Evolutionary conservation across 2,329 filamentous ascomycete species (phyloP), one percentile per base, ranked within the genome.

Genomic region (Leptographium procerum): DNA sequence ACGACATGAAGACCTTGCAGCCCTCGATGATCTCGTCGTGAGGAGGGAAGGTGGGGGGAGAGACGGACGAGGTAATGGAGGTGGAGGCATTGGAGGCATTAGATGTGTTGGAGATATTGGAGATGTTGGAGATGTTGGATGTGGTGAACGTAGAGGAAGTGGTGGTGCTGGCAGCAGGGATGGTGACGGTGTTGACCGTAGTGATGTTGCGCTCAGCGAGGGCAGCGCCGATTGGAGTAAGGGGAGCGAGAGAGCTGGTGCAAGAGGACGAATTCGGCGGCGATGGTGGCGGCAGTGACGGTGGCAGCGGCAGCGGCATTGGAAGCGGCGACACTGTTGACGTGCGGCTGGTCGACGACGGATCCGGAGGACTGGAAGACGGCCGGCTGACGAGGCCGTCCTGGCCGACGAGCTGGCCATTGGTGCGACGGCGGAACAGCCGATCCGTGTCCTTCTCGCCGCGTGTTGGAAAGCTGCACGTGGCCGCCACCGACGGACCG

Each of bases 391-490:
- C 22, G 33, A 40, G 51, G 52, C 52, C 52, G 33, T 28, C 31
- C 22, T 36, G 24, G 31, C 31, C 52, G 13, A 26, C 22, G 31
- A 76, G 61, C 81, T 82, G 34, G 14, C 50, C 53, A 61, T 75
- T 73, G n/a, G 78, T 76, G 58, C 78, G 78, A 64, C 81, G 78
- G 28, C 80, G 77, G 61, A 79, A 81, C 9, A 75, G 73, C 22
- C 80, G 78, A 64, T 83, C 80, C 63, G 73, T 69, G 60, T 82
- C 78, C 9, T 74, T 72, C 57, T 81, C 75, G 45, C 80, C 80
- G 56, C 79, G 74, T 14, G 71, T 70, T 0, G 78, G 77, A 63
- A 82, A 83, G 43, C 69, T 80, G 77, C 79, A 62, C 26, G 47
- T 81, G 64, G 77, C 76, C 31, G 72, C 70, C 11, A 74, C 66